Evolutionary conservation across 371 early-diverging fungal genomes (phyloP), one percentile per base, ranked within the genome.

Genomic region (Mucor plumbeus): DNA sequence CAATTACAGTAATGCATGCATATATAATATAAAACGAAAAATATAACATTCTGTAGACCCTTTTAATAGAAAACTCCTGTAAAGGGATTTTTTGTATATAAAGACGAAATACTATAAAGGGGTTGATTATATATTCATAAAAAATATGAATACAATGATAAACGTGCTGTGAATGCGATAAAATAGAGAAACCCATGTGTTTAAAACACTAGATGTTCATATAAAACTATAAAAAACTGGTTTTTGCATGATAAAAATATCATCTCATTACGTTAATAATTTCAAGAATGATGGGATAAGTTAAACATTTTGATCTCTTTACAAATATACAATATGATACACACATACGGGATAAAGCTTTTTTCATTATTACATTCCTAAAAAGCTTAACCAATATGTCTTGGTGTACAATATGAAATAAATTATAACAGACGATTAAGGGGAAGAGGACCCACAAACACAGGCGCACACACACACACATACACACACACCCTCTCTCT

Each of bases 241-340:
- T 13, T 31, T 19, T 21, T 13, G 26, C 53, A 26, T 1, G 53
- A 26, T 31, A 11, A 31, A 53, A 53, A 39, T 34, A 54, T 56
- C 64, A 56, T 64, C 43, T 56, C 41, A 57, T 68, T 62, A 56
- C 56, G 54, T 60, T 43, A 35, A 43, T 26, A 59, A 13, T 9
- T 17, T 15, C 34, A 68, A 63, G 68, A 68, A 68, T 68, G 68
- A 48, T 63, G 67, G 67, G 61, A 61, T 61, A 67, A 67, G 61
- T 63, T 63, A 57, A 59, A 63, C 44, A 62, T 54, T 63, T 54
- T 17, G 44, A 44, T 44, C 11, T 35, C 26, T 26, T 26, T 26
- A 26, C 26, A 26, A 26, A 26, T 26, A 26, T 34, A 56, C 35
- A 56, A 56, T 56, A 33, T 53, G 26, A 53, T 13, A 53, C 53